These are phyloP conservation scores for Boletus mariae DNA, from an alignment of 1,284 basidiomycete species.

Conservation along the genomic window DNA sequence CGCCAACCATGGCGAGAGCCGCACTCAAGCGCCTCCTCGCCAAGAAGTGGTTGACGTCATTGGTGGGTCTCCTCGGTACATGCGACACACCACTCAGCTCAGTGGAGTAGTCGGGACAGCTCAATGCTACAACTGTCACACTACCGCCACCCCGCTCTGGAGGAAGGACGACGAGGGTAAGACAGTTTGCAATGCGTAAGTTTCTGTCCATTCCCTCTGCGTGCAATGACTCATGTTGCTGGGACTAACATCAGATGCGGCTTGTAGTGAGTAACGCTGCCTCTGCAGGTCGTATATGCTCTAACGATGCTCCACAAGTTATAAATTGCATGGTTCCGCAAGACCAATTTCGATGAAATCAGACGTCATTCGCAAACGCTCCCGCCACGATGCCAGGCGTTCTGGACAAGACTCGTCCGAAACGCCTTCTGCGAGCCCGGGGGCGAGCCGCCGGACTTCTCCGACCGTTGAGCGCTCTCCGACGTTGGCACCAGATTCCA, in stretches of 20 bases:
- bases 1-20: constrained; percentile 63
- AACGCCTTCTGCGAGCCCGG: constrained; percentile 60
- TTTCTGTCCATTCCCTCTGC: constrained; percentile 18
- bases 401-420: constrained; percentile 38
- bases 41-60: constrained; percentile 51
- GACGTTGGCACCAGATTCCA: constrained; percentile 61
- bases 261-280: constrained; percentile 45
- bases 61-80: constrained; percentile 38
- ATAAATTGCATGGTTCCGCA: constrained; percentile 76
- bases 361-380: constrained; percentile 78
- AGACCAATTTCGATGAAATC: constrained; percentile 85
- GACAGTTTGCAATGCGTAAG: constrained; percentile 87
- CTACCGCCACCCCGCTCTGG: constrained; percentile 88
- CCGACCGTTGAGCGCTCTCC: constrained; percentile 59
- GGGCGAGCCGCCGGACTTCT: constrained; percentile 67
- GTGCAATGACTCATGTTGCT: constrained; percentile 10
- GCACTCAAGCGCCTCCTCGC: constrained; percentile 50
- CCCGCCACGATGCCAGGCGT: constrained; percentile 68
- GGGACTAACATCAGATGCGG: constrained; percentile 37
- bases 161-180: constrained; percentile 89
- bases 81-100: constrained; percentile 24
- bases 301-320: constrained; percentile 37
- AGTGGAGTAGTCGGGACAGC: constrained; percentile 41
- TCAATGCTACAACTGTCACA: constrained; percentile 87
- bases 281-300: constrained; percentile 5